These are phyloP conservation scores for Lotmaria passim DNA, from an alignment of 208 protist species.

Conservation along the genomic window DNA sequence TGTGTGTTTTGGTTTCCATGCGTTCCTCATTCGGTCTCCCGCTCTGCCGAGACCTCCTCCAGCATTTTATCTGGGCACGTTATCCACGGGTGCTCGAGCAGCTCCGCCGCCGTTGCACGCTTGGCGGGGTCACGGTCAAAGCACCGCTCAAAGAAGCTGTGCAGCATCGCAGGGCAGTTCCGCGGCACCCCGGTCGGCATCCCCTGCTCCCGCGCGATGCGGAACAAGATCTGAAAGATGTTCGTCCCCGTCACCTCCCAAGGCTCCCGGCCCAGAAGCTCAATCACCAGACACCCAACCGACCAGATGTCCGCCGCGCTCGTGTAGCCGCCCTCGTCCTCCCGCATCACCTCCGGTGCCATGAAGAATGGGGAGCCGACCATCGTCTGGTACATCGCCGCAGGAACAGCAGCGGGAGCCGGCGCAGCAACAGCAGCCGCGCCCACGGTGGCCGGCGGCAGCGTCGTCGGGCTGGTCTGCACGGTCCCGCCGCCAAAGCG, in stretches of 20 bases:
- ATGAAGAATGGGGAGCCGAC: slow-evolving; percentile 90
- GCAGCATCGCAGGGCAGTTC: slow-evolving; percentile 56
- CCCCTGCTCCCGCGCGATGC: slow-evolving; percentile 62
- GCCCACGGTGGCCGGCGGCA: background rate
- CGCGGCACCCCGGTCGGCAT: slow-evolving; percentile 82
- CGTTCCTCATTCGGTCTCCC: background rate
- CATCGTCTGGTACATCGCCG: slow-evolving; percentile 74
- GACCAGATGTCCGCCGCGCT: slow-evolving; percentile 88
- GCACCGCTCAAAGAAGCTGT: slow-evolving; percentile 72
- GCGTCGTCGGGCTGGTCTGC: slow-evolving; percentile 3
- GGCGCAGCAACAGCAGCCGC: background rate
- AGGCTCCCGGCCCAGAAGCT: slow-evolving; percentile 84
- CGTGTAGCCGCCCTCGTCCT: slow-evolving; percentile 62
- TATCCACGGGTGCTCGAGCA: slow-evolving; percentile 81
- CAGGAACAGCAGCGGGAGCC: slow-evolving; percentile 5
- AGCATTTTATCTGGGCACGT: slow-evolving; percentile 69
- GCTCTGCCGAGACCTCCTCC: slow-evolving; percentile 62
- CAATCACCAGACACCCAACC: slow-evolving; percentile 85
- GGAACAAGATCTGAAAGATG: slow-evolving; percentile 86
- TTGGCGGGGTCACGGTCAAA: slow-evolving; percentile 67
- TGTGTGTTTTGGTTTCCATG: background rate
- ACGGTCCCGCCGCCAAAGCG: slow-evolving; percentile 60
- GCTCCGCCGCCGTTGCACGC: slow-evolving; percentile 67
- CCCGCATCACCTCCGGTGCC: slow-evolving; percentile 88
- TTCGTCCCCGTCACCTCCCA: slow-evolving; percentile 60